These are phyloP conservation scores for Citeromyces matritensis DNA, from an alignment of 805 yeast species.

Conservation along the genomic window DNA sequence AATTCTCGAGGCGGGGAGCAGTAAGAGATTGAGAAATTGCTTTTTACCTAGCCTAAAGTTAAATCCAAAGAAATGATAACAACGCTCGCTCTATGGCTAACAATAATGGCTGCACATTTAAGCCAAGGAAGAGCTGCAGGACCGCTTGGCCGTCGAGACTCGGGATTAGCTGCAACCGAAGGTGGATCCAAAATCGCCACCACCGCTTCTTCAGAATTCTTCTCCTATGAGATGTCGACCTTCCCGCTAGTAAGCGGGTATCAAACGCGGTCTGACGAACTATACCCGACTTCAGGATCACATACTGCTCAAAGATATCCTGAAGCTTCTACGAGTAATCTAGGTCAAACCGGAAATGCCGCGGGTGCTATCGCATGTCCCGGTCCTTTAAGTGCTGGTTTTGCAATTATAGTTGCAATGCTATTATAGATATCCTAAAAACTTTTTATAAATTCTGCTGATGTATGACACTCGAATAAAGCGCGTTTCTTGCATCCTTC, in stretches of 20 bases:
- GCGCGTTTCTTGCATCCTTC: conserved; percentile 50
- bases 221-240: too few relatives aligned
- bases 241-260: neutral
- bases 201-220: too few relatives aligned
- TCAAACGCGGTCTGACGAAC: neutral
- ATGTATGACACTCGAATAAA: conserved; percentile 36
- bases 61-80: too few relatives aligned
- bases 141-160: too few relatives aligned
- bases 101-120: too few relatives aligned
- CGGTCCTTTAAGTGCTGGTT: neutral
- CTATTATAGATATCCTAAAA: neutral
- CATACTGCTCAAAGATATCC: neutral
- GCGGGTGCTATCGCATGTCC: neutral
- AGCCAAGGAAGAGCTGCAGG: too few relatives aligned
- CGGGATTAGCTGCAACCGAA: too few relatives aligned
- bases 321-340: neutral
- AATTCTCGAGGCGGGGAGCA: too few relatives aligned
- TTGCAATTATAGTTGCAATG: neutral
- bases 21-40: too few relatives aligned
- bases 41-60: too few relatives aligned
- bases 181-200: too few relatives aligned
- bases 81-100: too few relatives aligned
- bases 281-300: neutral
- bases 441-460: conserved; percentile 6
- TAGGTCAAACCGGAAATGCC: neutral